Conservation (phyloP, 2,329 filamentous ascomycete genomes). For the Phoma herbarum region DNA sequence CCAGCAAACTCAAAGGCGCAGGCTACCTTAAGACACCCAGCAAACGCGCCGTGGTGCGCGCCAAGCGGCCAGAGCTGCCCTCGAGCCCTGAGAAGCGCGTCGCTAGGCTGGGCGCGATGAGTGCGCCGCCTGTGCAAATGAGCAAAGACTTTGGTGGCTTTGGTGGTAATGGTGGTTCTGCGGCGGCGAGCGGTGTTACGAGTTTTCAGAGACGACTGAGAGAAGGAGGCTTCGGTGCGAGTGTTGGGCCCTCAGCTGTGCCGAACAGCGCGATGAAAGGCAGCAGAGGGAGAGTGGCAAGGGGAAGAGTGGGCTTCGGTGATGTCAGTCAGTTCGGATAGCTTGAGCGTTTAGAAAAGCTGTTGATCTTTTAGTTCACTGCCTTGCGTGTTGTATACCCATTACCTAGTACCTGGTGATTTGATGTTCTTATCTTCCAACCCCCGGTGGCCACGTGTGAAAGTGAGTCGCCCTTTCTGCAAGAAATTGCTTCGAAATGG, state of each 20-base stretch:
- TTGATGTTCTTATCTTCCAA: too few relatives aligned
- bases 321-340: slow-evolving; percentile 35
- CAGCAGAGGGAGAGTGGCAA: slow-evolving; percentile 19
- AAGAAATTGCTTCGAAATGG: too few relatives aligned
- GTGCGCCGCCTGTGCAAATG: slow-evolving; percentile 40
- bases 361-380: too few relatives aligned
- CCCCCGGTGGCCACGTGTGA: too few relatives aligned
- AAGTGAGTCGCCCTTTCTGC: too few relatives aligned
- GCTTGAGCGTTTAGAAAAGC: too few relatives aligned
- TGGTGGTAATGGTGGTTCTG: slow-evolving; percentile 13
- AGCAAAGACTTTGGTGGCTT: neutral
- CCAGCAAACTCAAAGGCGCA: slow-evolving; percentile 22
- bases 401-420: too few relatives aligned
- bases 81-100: slow-evolving; percentile 37
- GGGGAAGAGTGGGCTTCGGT: slow-evolving; percentile 33
- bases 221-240: slow-evolving; percentile 40
- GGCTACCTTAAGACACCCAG: slow-evolving; percentile 60
- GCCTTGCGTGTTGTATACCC: too few relatives aligned
- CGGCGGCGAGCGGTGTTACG: slow-evolving; percentile 32
- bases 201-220: slow-evolving; percentile 46
- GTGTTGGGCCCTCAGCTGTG: slow-evolving; percentile 8
- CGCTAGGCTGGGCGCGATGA: slow-evolving; percentile 32
- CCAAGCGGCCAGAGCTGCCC: slow-evolving; percentile 42
- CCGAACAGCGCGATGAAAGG: slow-evolving; percentile 22
- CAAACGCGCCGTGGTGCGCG: slow-evolving; percentile 49